Conservation (phyloP, 805 yeast species). For the Cyberlindnera mississippiensis region DNA sequence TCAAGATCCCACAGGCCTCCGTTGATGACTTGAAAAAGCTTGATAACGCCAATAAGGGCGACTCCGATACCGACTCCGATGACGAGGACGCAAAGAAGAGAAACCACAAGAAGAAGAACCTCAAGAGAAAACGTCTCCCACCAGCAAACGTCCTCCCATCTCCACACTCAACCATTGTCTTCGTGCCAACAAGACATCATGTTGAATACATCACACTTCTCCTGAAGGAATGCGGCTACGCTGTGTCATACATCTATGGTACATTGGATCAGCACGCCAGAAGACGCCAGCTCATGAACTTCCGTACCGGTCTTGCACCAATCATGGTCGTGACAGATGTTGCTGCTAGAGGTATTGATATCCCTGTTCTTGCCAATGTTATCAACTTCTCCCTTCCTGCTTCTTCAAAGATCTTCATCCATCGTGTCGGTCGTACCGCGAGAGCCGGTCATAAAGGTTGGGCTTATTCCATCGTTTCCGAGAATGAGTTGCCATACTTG, state of each 20-base stretch:
- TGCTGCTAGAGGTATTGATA: constrained; percentile 98
- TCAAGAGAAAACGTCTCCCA: constrained; percentile 57
- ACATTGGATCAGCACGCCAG: constrained; percentile 94
- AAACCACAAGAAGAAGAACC: constrained; percentile 33
- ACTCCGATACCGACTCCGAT: constrained; percentile 49
- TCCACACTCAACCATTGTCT: constrained; percentile 80
- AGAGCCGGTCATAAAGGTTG: constrained; percentile 98
- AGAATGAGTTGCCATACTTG: constrained; percentile 83
- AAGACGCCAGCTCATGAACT: constrained; percentile 79
- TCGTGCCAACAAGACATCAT: constrained; percentile 97
- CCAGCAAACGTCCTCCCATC: constrained; percentile 84
- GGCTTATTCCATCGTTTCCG: constrained; percentile 89
- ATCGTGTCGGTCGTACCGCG: constrained; percentile 98
- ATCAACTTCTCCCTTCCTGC: constrained; percentile 88
- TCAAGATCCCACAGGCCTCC: constrained; percentile 78
- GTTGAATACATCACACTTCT: constrained; percentile 83
- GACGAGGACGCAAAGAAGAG: constrained; percentile 35
- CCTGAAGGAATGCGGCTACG: constrained; percentile 74
- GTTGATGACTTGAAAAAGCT: constrained; percentile 59
- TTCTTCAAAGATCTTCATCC: constrained; percentile 89
- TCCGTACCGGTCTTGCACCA: constrained; percentile 78
- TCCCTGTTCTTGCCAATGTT: constrained; percentile 93
- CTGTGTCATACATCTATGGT: constrained; percentile 89
- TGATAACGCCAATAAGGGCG: constrained; percentile 36
- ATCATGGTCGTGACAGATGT: constrained; percentile 96